Percentiles rank a stretch among this genome's conserved stretches.
Conservation (phyloP, 768 basidiomycete genomes). For the Suillus brevipes region DNA sequence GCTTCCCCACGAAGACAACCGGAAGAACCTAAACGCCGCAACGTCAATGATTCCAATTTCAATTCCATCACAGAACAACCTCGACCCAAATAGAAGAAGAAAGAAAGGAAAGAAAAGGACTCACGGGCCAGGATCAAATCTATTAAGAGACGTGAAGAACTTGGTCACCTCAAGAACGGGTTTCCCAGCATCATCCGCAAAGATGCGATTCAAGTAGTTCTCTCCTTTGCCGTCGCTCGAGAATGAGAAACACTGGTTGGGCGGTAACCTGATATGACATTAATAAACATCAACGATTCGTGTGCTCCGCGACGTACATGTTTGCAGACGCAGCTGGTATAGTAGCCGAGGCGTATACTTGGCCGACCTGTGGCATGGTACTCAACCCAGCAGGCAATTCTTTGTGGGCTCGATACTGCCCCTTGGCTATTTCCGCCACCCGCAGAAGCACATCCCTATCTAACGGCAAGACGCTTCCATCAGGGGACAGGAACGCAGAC, state of each 20-base stretch:
- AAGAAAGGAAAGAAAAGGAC: background rate
- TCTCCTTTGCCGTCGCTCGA: background rate
- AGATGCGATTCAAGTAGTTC: background rate
- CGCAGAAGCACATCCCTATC: background rate
- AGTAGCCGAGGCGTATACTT: background rate
- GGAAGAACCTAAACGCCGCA: background rate
- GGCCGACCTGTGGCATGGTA: background rate
- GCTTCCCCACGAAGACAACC: background rate
- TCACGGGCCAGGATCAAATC: background rate
- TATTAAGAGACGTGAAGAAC: background rate
- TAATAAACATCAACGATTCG: background rate
- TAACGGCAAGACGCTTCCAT: background rate
- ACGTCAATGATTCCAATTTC: no score
- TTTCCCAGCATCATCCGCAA: background rate
- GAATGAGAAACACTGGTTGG: background rate
- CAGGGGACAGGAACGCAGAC: background rate
- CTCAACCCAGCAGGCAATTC: background rate
- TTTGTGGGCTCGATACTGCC: background rate
- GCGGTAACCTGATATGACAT: background rate
- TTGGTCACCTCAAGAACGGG: background rate
- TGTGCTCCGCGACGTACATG: background rate
- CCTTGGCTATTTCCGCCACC: background rate
- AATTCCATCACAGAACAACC: background rate
- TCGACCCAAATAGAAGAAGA: no score
- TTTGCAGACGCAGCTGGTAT: background rate